phyloP scores from a whole-genome alignment of 768 basidiomycete genomes.

The Russula sp. region DNA sequence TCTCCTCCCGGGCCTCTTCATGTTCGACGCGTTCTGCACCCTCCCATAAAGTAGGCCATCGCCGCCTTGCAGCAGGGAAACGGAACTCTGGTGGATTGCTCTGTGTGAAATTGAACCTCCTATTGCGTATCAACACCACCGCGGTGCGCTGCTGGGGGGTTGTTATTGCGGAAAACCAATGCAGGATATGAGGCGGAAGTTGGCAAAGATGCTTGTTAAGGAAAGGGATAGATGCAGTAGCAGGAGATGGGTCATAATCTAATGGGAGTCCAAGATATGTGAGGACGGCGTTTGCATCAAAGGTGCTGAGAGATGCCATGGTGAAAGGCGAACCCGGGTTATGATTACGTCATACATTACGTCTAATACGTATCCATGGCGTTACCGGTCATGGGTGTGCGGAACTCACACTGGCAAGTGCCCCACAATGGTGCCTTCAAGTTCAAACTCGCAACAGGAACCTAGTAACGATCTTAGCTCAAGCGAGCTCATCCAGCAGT shows the following conservation, averaged over 20 bases:
- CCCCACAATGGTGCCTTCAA: background rate
- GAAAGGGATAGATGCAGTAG: conserved; percentile 52
- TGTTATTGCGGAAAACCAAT: conserved; percentile 35
- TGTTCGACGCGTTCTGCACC: conserved; percentile 43
- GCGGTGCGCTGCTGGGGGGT: conserved; percentile 59
- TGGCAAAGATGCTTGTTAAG: conserved; percentile 48
- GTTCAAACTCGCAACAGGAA: background rate
- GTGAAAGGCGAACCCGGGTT: background rate
- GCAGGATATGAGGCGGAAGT: conserved; percentile 60
- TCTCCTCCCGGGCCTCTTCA: conserved; percentile 58
- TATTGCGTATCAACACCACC: conserved; percentile 61
- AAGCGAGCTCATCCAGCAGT: background rate
- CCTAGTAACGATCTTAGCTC: background rate
- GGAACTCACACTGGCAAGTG: background rate
- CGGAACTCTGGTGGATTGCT: conserved; percentile 48
- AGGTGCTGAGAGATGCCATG: conserved; percentile 2
- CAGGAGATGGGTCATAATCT: conserved; percentile 56
- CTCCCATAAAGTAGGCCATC: conserved; percentile 66
- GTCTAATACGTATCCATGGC: background rate
- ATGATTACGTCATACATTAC: background rate
- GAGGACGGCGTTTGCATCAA: conserved; percentile 29
- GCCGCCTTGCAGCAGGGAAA: conserved; percentile 43
- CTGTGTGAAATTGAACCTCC: conserved; percentile 56
- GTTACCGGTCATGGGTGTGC: background rate
- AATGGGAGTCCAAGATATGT: conserved; percentile 50